Evolutionary conservation across 202 grass and related monocot species (phyloP).

Genomic region (Saccharum hybrid): DNA sequence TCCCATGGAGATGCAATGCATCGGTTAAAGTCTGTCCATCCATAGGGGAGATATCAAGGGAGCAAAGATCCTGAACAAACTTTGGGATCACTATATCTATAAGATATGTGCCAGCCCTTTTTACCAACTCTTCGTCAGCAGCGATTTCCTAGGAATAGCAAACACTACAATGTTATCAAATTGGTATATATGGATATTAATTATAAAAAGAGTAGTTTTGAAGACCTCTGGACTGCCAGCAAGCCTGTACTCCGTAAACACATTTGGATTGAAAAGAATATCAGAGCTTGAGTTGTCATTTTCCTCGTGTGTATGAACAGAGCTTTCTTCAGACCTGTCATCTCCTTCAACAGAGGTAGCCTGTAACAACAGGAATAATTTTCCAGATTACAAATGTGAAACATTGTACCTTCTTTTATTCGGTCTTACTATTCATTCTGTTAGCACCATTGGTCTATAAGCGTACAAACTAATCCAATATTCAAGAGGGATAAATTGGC

Average conservation of each 20-base stretch:
- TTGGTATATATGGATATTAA: constrained; percentile 29
- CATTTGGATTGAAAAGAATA: constrained; percentile 94
- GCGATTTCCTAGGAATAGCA: constrained; percentile 70
- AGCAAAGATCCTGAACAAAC: constrained; percentile 92
- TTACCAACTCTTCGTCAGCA: constrained; percentile 78
- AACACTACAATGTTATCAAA: constrained; percentile 36
- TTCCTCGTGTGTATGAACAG: constrained; percentile 22
- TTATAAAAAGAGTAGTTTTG: constrained; percentile 9
- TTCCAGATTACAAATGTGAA: constrained; percentile 22
- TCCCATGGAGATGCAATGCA: constrained; percentile 84
- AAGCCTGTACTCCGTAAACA: constrained; percentile 97
- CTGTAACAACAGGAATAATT: constrained; percentile 43
- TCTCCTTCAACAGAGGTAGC: constrained; percentile 47
- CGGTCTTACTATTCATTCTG: not conserved
- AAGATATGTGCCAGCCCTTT: constrained; percentile 76
- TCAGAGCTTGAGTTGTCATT: constrained; percentile 43
- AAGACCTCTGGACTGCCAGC: constrained; percentile 77
- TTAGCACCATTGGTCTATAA: not conserved
- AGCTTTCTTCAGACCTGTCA: constrained; percentile 45
- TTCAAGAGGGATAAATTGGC: not conserved
- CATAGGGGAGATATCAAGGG: constrained; percentile 90
- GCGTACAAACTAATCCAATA: not conserved
- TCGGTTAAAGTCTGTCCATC: constrained; percentile 94
- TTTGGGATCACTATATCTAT: constrained; percentile 82
- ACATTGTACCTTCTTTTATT: not conserved